Evolutionary conservation across 805 yeast genomes (phyloP).

Genomic region (Candida berthetii): DNA sequence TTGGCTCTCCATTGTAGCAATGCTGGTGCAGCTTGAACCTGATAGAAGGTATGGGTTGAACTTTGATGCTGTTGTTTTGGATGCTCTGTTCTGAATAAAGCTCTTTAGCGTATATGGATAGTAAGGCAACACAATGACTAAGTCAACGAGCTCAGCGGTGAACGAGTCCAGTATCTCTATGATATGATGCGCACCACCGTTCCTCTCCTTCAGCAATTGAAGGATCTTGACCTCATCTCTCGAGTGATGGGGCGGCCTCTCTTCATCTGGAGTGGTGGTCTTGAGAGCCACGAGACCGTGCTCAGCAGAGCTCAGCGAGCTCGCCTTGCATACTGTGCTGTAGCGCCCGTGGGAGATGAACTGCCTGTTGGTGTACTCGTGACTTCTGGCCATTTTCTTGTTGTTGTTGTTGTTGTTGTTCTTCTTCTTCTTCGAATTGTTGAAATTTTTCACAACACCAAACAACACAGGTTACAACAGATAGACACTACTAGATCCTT

Average conservation of each 20-base stretch:
- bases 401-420: too few relatives aligned
- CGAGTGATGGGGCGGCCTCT: slow-evolving; percentile 48
- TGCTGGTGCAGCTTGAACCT: slow-evolving; percentile 10
- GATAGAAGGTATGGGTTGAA: slow-evolving; percentile 27
- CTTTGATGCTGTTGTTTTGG: slow-evolving; percentile 13
- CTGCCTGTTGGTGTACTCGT: slow-evolving; percentile 9
- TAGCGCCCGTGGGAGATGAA: slow-evolving; percentile 37
- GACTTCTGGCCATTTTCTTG: not conserved
- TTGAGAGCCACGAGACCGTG: slow-evolving; percentile 35
- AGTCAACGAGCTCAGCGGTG: slow-evolving; percentile 22
- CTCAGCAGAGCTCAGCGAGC: not conserved
- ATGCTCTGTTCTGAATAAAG: slow-evolving; percentile 26
- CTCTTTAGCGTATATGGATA: slow-evolving; percentile 28
- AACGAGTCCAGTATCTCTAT: slow-evolving; percentile 19
- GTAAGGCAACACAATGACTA: slow-evolving; percentile 36
- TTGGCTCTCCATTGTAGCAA: slow-evolving; percentile 15
- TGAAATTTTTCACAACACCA: too few relatives aligned
- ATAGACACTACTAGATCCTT: too few relatives aligned
- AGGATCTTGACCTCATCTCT: slow-evolving; percentile 37
- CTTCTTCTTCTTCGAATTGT: too few relatives aligned
- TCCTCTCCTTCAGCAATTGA: slow-evolving; percentile 9
- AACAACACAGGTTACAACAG: too few relatives aligned
- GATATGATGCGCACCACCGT: slow-evolving; percentile 8
- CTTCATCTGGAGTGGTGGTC: slow-evolving; percentile 41
- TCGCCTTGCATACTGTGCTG: slow-evolving; percentile 32